phyloP scores from a whole-genome alignment of 2,329 filamentous ascomycete species.

The Pezicula carpinea region DNA sequence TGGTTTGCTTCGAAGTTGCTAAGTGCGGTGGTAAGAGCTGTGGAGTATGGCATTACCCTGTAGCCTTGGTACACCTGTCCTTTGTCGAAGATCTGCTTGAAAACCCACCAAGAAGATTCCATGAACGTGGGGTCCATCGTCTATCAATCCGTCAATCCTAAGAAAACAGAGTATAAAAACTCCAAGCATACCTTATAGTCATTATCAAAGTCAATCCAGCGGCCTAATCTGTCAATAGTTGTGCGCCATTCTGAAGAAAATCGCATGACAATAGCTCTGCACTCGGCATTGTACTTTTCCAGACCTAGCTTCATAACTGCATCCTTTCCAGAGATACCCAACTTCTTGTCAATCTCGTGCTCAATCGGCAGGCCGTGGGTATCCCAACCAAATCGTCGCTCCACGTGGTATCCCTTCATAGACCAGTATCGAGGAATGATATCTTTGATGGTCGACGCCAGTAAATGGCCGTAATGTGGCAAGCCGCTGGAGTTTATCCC shows the following conservation, averaged over 20 bases:
- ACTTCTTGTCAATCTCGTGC: conserved; percentile 95
- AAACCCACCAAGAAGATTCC: conserved; percentile 96
- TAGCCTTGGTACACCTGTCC: conserved; percentile 85
- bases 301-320: conserved; percentile 84
- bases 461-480: conserved; percentile 64
- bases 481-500: conserved; percentile 36
- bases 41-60: conserved; percentile 93
- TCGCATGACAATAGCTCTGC: conserved; percentile 88
- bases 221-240: conserved; percentile 82
- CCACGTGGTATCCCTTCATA: conserved; percentile 92
- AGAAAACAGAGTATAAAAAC: background rate
- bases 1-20: conserved; percentile 94
- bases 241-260: conserved; percentile 82
- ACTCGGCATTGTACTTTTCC: conserved; percentile 86
- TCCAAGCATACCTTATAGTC: conserved; percentile 64
- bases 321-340: conserved; percentile 81
- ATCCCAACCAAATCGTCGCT: conserved; percentile 92
- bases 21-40: conserved; percentile 79
- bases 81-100: conserved; percentile 89
- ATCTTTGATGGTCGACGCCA: conserved; percentile 92
- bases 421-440: conserved; percentile 96
- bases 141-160: conserved; percentile 35
- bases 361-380: conserved; percentile 93
- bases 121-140: conserved; percentile 95
- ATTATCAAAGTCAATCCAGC: conserved; percentile 98